These are phyloP conservation scores for Porodaedalea pini DNA, from an alignment of 1,284 basidiomycete species.

Conservation along the genomic window DNA sequence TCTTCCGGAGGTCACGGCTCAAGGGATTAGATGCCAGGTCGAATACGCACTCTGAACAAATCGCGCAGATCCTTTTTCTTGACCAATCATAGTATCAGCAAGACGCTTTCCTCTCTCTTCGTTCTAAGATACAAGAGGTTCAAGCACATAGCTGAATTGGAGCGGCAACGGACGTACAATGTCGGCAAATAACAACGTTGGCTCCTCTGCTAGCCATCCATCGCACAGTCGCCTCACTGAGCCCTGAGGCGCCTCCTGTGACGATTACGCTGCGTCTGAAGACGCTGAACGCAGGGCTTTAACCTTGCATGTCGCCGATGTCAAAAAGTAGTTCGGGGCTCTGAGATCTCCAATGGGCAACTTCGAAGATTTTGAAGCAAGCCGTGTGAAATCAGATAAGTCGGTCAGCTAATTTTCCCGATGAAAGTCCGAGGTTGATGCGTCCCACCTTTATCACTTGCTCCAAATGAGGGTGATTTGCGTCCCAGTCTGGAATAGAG, in stretches of 20 bases:
- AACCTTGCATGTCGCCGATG: neutral
- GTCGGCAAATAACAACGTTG: constrained; percentile 19
- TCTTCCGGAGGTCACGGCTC: neutral
- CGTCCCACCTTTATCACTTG: too few species aligned
- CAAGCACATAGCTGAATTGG: neutral
- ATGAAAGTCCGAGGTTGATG: too few species aligned
- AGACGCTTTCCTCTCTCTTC: constrained; percentile 11
- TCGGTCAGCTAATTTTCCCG: neutral
- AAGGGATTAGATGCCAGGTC: too few species aligned
- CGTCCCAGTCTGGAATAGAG: too few species aligned
- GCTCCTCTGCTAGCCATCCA: constrained; percentile 17
- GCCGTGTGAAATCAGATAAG: neutral
- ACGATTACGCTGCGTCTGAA: constrained; percentile 12
- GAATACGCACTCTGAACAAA: constrained; percentile 13
- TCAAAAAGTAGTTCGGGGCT: neutral
- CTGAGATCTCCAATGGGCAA: neutral
- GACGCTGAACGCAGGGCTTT: neutral
- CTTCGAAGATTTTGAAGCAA: neutral
- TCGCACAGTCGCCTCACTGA: constrained; percentile 15
- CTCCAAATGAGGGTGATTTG: too few species aligned
- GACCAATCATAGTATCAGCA: neutral
- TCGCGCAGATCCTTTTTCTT: neutral
- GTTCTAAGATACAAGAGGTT: neutral
- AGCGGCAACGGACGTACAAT: neutral
- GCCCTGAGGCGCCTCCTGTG: constrained; percentile 18